These are phyloP conservation scores for Pseudozyma sp. DNA, from an alignment of 1,284 basidiomycete species.

Conservation along the genomic window DNA sequence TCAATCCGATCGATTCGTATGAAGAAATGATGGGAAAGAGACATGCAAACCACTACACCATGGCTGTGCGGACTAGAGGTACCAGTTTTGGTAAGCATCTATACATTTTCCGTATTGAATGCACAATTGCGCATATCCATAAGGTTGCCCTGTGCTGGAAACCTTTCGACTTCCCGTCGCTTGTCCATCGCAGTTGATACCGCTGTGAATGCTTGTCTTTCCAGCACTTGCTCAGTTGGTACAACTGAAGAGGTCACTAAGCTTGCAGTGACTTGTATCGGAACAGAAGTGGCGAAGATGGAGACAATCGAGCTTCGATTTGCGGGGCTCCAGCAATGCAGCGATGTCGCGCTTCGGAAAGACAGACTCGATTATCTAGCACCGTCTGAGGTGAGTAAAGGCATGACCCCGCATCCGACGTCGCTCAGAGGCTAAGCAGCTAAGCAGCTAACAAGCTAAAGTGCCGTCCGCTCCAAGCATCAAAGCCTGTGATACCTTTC, in stretches of 20 bases:
- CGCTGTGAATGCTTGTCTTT: no score
- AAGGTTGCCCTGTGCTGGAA: no score
- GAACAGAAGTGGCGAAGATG: not conserved
- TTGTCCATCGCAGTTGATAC: no score
- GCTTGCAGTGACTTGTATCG: not conserved
- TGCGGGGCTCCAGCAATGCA: not conserved
- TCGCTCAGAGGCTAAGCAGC: not conserved
- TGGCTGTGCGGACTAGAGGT: not conserved
- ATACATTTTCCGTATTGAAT: not conserved
- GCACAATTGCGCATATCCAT: not conserved
- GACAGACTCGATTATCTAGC: no score
- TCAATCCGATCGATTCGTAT: not conserved
- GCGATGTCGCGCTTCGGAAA: not conserved
- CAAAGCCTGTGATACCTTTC: not conserved
- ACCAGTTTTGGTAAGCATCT: not conserved
- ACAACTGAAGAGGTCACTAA: not conserved
- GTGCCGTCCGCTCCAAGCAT: not conserved
- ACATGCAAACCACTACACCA: constrained; percentile 30
- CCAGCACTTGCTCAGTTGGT: not conserved
- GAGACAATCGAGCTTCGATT: not conserved
- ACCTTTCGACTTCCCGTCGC: no score
- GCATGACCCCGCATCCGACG: no score
- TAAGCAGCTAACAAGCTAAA: not conserved
- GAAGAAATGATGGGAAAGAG: constrained; percentile 18
- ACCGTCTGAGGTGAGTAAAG: no score